phyloP scores from a whole-genome alignment of 2,329 filamentous ascomycete species.

The Stagonosporopsis cucurbitacearum region DNA sequence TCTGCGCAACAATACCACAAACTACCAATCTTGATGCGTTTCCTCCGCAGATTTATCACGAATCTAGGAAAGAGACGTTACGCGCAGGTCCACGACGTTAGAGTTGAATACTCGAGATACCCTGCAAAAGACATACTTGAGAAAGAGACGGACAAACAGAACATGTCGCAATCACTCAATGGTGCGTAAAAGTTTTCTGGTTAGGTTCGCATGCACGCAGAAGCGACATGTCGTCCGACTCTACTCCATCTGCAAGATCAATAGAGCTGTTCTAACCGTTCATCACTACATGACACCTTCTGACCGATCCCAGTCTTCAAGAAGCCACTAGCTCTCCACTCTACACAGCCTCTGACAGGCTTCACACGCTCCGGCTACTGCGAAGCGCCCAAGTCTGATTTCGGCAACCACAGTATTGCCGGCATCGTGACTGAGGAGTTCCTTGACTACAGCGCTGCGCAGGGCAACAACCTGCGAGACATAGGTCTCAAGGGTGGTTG shows the following conservation, averaged over 20 bases:
- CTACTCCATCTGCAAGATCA: background rate
- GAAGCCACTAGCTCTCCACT: conserved; percentile 64
- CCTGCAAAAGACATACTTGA: conserved; percentile 14
- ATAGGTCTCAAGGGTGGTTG: conserved; percentile 64
- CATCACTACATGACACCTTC: too few relatives aligned
- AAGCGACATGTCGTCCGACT: background rate
- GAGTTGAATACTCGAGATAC: conserved; percentile 19
- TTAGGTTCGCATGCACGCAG: background rate
- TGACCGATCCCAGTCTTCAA: conserved; percentile 57
- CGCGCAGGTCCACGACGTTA: conserved; percentile 42
- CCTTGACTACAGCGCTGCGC: conserved; percentile 65
- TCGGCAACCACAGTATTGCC: conserved; percentile 67
- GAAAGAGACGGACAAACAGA: conserved; percentile 1
- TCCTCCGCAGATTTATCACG: conserved; percentile 18
- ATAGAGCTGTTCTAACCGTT: background rate
- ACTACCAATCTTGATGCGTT: conserved; percentile 20
- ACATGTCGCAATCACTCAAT: conserved; percentile 15
- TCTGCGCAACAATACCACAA: background rate
- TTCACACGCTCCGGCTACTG: conserved; percentile 69
- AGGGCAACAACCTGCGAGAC: conserved; percentile 64
- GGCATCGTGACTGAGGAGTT: conserved; percentile 65
- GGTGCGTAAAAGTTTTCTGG: conserved; percentile 4
- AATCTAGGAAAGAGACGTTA: conserved; percentile 25
- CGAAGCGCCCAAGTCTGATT: conserved; percentile 60
- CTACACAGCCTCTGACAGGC: conserved; percentile 64